Conservation (phyloP, 2,329 filamentous ascomycete species). For the Alternaria atra region DNA sequence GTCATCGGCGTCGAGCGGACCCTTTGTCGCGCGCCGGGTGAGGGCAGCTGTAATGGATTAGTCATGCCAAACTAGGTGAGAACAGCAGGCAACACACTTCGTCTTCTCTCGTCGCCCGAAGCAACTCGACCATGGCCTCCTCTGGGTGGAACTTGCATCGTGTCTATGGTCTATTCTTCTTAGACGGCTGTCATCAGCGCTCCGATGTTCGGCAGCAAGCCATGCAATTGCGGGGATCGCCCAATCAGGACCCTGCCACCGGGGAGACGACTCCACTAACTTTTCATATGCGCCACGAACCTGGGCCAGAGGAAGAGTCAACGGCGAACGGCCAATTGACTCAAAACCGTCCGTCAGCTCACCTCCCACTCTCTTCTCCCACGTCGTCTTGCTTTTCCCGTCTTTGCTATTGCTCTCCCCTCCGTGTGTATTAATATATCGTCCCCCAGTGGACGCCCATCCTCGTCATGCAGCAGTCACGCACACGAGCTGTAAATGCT, state of each 20-base stretch:
- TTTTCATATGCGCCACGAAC: conserved; percentile 21
- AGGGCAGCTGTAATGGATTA: conserved; percentile 58
- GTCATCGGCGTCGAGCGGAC: conserved; percentile 70
- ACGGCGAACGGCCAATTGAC: conserved; percentile 24
- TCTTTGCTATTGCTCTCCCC: conserved; percentile 10
- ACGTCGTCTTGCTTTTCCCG: conserved; percentile 17
- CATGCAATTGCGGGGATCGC: conserved; percentile 14
- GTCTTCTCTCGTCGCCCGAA: conserved; percentile 45
- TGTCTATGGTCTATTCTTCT: not conserved
- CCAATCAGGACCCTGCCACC: conserved; percentile 20
- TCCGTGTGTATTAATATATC: conserved; percentile 12
- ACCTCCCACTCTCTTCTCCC: not conserved
- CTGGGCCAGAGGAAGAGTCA: conserved; percentile 15
- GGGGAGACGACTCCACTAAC: conserved; percentile 20
- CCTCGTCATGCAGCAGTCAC: conserved; percentile 48
- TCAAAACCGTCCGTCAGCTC: conserved; percentile 20
- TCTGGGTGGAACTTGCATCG: conserved; percentile 23
- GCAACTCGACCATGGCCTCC: conserved; percentile 41
- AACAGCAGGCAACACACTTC: conserved; percentile 23
- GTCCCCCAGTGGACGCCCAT: conserved; percentile 28
- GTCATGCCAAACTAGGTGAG: not conserved
- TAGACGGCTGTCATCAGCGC: conserved; percentile 9
- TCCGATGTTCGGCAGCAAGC: conserved; percentile 22
- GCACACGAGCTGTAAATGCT: conserved; percentile 47
- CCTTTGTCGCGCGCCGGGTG: conserved; percentile 76